Conservation (phyloP, 2,329 filamentous ascomycete genomes). For the Trichoderma breve region DNA sequence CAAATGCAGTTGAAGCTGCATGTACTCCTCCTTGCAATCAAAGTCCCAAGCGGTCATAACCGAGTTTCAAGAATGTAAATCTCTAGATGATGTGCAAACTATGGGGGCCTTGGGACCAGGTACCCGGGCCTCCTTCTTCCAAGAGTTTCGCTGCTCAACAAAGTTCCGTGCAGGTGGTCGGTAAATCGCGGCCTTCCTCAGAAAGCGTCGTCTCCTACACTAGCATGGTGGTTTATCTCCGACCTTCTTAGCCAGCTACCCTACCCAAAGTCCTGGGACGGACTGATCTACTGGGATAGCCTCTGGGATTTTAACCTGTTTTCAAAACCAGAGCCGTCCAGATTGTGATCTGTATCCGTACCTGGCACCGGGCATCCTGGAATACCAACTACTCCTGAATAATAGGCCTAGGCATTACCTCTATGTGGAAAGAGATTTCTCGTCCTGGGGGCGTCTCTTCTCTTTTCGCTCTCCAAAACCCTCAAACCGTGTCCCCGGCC, state of each 20-base stretch:
- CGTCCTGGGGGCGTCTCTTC: background rate
- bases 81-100: background rate
- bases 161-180: background rate
- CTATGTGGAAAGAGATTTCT: background rate
- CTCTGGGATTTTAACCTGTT: background rate
- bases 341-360: background rate
- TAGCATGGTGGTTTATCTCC: background rate
- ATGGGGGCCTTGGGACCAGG: conserved; percentile 10
- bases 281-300: background rate
- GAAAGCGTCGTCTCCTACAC: background rate
- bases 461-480: background rate
- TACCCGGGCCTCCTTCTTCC: background rate
- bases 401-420: background rate
- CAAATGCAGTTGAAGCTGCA: background rate
- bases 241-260: background rate
- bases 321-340: background rate
- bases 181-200: background rate
- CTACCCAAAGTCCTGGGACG: conserved; percentile 13
- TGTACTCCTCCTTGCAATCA: background rate
- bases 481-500: background rate
- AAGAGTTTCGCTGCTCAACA: background rate
- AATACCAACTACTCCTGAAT: background rate
- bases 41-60: background rate
- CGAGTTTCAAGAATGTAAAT: background rate
- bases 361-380: background rate